Percentiles rank a stretch among this genome's conserved stretches.
phyloP scores from a whole-genome alignment of 2,329 filamentous ascomycete species.

The Aspergillus unguis region DNA sequence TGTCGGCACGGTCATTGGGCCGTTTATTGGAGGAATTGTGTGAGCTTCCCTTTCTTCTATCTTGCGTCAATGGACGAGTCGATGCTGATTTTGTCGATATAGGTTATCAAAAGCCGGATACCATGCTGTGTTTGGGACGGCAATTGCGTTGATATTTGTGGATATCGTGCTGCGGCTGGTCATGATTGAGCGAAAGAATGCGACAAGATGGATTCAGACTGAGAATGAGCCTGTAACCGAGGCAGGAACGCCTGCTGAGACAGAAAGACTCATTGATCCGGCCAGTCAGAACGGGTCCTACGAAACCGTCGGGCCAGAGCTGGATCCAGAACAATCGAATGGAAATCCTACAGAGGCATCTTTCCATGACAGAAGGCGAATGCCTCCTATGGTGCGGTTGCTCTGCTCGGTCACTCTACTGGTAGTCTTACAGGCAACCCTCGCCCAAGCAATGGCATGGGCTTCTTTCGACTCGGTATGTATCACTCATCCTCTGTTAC shows the following conservation, averaged over 20 bases:
- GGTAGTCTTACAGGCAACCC: slow-evolving; percentile 42
- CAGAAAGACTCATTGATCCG: slow-evolving; percentile 8
- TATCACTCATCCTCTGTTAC: background rate
- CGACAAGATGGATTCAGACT: slow-evolving; percentile 14
- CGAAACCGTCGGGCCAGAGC: background rate
- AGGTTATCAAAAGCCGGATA: slow-evolving; percentile 27
- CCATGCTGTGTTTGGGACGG: slow-evolving; percentile 31
- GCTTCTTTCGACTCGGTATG: slow-evolving; percentile 53
- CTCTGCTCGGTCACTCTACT: slow-evolving; percentile 44
- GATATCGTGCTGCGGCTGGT: slow-evolving; percentile 60
- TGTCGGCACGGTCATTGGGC: slow-evolving; percentile 55
- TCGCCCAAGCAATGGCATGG: slow-evolving; percentile 52
- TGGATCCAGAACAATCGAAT: background rate
- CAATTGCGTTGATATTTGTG: slow-evolving; percentile 50
- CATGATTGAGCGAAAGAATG: slow-evolving; percentile 50
- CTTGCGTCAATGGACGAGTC: too few species aligned
- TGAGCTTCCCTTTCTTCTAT: slow-evolving; percentile 34
- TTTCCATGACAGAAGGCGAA: slow-evolving; percentile 3
- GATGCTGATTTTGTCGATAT: background rate
- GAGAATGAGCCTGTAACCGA: background rate
- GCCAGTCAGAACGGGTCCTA: background rate
- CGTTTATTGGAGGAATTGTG: slow-evolving; percentile 57
- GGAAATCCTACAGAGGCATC: background rate
- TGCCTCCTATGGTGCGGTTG: slow-evolving; percentile 27
- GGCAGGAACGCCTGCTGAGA: background rate